Evolutionary conservation across 2,329 filamentous ascomycete genomes (phyloP), one percentile per base, ranked within the genome.

Genomic region (Fusarium robinianum): DNA sequence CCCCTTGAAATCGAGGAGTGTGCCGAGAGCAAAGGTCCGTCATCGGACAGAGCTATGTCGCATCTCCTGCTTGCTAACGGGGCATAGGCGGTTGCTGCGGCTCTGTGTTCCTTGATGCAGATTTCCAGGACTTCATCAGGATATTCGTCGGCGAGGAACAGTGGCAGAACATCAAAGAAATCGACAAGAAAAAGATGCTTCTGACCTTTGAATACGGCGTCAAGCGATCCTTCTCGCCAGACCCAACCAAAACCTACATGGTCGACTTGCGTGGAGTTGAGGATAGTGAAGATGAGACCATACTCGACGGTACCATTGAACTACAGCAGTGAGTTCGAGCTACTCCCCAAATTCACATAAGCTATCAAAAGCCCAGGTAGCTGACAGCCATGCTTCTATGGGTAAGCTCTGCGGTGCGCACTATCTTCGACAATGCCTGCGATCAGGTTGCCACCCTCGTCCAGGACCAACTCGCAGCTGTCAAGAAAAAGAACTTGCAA

Each of bases 381-480:
- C n/a, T n/a, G n/a, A n/a, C n/a, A n/a, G n/a, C n/a, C n/a, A n/a
- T 10, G 5, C 12, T 33, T 5, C 18, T 10, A 2, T 9, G 5
- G 14, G 7, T 15, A 11, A 21, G 17, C 5, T 12, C 25, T 4
- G 30, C 30, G 16, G 12, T 23, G 10, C 17, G n/a, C 5, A 39
- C 25, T 6, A 10, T 39, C 3, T 39, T 39, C 9, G 26, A 30
- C 10, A 21, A 30, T 22, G 25, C 30, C 6, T 39, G 35, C 23
- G 35, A 19, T 8, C 17, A 30, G 12, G 23, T 39, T 14, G 35
- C 29, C n/a, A 39, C n/a, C 9, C 9, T 39, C 6, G 35, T 39
- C 5, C 35, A 39, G 18, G 25, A 22, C 1, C 25, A 39, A 16
- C 12, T 39, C n/a, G 16, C n/a, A n/a, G n/a, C n/a, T n/a, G 30